Percentiles rank a stretch among this genome's conserved stretches.
Evolutionary conservation across 75 land plant genomes (phyloP).

Genomic region (Sequoiadendron giganteum): DNA sequence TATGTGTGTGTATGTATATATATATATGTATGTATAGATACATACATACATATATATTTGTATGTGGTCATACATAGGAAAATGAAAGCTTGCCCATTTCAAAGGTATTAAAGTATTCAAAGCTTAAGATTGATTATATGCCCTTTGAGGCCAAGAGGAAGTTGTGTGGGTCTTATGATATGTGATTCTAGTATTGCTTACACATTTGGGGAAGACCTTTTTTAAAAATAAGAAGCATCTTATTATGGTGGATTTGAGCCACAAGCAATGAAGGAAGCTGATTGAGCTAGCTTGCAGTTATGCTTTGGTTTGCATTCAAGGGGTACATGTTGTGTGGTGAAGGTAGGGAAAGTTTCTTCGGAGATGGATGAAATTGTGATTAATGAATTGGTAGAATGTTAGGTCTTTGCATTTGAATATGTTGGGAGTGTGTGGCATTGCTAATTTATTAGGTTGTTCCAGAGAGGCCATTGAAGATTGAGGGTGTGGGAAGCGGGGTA

Average conservation of each 20-base stretch:
- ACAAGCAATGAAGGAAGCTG: slow-evolving; percentile 58
- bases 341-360: slow-evolving; percentile 58
- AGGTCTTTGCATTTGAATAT: slow-evolving; percentile 64
- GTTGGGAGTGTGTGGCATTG: slow-evolving; percentile 57
- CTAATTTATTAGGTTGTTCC: slow-evolving; percentile 73
- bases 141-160: slow-evolving; percentile 66
- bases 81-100: slow-evolving; percentile 48
- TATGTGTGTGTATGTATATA: too few relatives aligned
- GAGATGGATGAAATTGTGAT: slow-evolving; percentile 49
- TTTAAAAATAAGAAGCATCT: too few relatives aligned
- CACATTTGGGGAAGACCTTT: slow-evolving; percentile 4
- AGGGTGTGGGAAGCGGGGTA: slow-evolving; percentile 3
- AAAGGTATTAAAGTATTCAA: slow-evolving; percentile 54
- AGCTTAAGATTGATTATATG: slow-evolving; percentile 55
- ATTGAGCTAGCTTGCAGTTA: slow-evolving; percentile 46
- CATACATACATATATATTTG: too few relatives aligned
- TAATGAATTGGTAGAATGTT: slow-evolving; percentile 74
- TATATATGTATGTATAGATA: too few relatives aligned
- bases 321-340: slow-evolving; percentile 19
- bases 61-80: not conserved
- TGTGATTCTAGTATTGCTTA: slow-evolving; percentile 50
- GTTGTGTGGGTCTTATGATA: slow-evolving; percentile 76
- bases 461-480: slow-evolving; percentile 35
- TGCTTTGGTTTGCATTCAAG: slow-evolving; percentile 43
- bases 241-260: slow-evolving; percentile 19